Base-by-base conservation (phyloP, 371 early-diverging fungal species). In the Zychaea mexicana region DNA sequence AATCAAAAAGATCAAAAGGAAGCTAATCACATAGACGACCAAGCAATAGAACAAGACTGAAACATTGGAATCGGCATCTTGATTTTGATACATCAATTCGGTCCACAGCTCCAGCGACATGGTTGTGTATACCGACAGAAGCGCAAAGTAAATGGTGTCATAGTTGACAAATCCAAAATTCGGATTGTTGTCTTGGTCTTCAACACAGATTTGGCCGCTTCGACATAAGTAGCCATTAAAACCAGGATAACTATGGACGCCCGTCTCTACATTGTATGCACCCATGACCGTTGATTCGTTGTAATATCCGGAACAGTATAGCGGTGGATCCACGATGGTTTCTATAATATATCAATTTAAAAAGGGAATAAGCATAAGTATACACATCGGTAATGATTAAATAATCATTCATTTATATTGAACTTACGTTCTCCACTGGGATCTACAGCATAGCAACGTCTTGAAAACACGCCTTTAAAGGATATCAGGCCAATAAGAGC, bases 21-120 rank as follows among this genome's bases (percentile, higher is more conserved):
- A 86, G 17, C 83, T 79, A 52, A 86, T 67, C 6, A 85, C 73
- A 38, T 85, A 86, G 30, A 83, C 81, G 1, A 81, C 77, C 6
- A 81, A 36, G 49, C 85, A 85, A 45, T 82, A 86, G 53, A 74
- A 86, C 8, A 85, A 52, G 0, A 84, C 84, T 2, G 83, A 72
- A 12, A 68, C 68, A 9, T 39, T 69, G 0, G 85, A 85, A 54
- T 85, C 85, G 7, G 79, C 85, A 47, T 82, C 78, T 70, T 79
- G 79, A 26, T 78, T 78, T 62, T 78, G 77, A 56, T 85, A 86
- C 79, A 83, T 75, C 8, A 82, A 53, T n/a, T 81, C 82, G 0
- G 87, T 84, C 87, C 87, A 86, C 10, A 79, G 65, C 57, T 86
- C 87, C 70, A 86, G 65, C 0, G 85, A 83, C 28, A 82, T 78